Evolutionary conservation across 108 stramenopile species (phyloP).

Genomic region (Fistulifera pelliculosa): DNA sequence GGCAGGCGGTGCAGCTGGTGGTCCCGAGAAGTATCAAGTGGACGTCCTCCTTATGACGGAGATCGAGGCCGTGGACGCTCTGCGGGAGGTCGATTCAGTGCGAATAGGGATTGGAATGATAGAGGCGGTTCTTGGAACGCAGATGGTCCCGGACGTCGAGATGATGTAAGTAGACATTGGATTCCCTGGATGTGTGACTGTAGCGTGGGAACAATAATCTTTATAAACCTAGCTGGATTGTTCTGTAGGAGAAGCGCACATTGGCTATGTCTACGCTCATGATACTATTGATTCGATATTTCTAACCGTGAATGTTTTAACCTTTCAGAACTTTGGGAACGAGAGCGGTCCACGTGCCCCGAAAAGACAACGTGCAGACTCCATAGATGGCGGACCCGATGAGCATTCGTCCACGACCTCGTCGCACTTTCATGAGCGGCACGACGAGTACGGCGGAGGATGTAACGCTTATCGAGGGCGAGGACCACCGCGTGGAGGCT

Average conservation of each 20-base stretch:
- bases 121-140: neutral
- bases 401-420: conserved; percentile 1
- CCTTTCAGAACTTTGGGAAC: neutral
- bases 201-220: neutral
- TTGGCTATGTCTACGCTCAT: neutral
- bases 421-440: neutral
- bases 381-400: neutral
- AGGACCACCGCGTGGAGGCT: neutral
- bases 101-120: neutral
- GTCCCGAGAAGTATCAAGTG: neutral
- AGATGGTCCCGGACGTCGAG: neutral
- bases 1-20: conserved; percentile 27
- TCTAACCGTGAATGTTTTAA: neutral
- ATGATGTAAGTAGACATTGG: neutral
- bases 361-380: neutral
- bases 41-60: neutral
- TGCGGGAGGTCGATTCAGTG: neutral
- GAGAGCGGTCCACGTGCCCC: neutral
- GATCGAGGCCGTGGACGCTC: conserved; percentile 4
- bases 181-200: neutral
- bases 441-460: conserved; percentile 2
- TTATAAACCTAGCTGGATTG: too few relatives aligned
- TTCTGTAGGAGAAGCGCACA: too few relatives aligned
- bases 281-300: neutral
- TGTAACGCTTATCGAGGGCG: neutral